These are phyloP conservation scores for Rhipidocladum racemiflorum DNA, from an alignment of 176 grass and related monocot genomes.

Conservation along the genomic window DNA sequence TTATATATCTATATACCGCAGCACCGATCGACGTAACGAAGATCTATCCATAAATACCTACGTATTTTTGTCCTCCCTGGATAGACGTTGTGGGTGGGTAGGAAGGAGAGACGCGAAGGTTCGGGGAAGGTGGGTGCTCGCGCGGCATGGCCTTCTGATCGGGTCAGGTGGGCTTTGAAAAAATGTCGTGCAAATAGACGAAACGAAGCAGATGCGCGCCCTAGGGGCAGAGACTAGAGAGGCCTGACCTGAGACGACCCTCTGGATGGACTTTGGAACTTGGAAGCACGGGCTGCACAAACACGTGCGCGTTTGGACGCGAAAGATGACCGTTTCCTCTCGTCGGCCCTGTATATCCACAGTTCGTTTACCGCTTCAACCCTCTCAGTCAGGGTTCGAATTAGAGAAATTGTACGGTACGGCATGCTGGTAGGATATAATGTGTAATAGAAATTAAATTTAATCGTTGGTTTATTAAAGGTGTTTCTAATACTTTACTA, in stretches of 20 bases:
- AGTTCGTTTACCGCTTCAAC: background rate
- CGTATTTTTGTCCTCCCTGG: too few relatives aligned
- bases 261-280: background rate
- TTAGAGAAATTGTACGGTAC: too few relatives aligned
- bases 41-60: too few relatives aligned
- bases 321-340: background rate
- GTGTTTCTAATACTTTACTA: too few relatives aligned
- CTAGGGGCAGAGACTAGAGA: too few relatives aligned
- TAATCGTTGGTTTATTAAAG: too few relatives aligned
- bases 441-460: too few relatives aligned
- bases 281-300: background rate
- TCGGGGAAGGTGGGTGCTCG: background rate
- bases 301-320: conserved; percentile 23
- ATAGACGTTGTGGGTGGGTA: too few relatives aligned
- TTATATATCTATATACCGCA: too few relatives aligned
- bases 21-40: too few relatives aligned
- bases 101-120: conserved; percentile 2
- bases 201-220: background rate
- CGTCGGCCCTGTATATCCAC: background rate
- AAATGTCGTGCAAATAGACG: conserved; percentile 20
- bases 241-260: background rate
- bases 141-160: conserved; percentile 27
- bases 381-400: too few relatives aligned
- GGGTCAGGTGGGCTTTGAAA: conserved; percentile 37
- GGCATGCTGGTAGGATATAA: too few relatives aligned